Evolutionary conservation across 140 eudicot genomes (phyloP).

Genomic region (Cichorium intybus): DNA sequence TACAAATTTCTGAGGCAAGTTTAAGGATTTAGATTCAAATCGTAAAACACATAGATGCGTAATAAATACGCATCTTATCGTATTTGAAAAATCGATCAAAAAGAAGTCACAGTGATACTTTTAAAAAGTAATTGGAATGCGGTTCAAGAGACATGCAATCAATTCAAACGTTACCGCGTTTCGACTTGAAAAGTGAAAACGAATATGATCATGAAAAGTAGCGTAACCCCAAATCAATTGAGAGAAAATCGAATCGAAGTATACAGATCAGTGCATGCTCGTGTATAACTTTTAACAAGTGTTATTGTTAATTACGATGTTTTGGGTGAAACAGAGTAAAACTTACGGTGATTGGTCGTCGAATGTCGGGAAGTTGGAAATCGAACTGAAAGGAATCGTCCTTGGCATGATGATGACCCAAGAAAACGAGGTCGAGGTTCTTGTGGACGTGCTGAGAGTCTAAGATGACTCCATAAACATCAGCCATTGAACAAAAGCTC

Average conservation of each 20-base stretch:
- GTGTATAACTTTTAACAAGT: background rate
- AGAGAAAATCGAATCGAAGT: background rate
- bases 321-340: background rate
- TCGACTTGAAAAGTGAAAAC: background rate
- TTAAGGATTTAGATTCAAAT: background rate
- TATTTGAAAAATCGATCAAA: background rate
- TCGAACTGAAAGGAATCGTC: slow-evolving; percentile 19
- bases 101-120: background rate
- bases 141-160: background rate
- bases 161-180: background rate
- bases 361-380: slow-evolving; percentile 33
- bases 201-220: background rate
- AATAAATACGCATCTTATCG: background rate
- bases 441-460: slow-evolving; percentile 21
- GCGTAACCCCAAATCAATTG: background rate
- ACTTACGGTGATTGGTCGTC: slow-evolving; percentile 28
- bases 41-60: background rate
- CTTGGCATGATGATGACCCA: slow-evolving; percentile 12
- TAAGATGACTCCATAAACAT: slow-evolving; percentile 28
- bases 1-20: slow-evolving; percentile 45
- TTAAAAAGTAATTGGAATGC: background rate
- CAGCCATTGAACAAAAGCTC: slow-evolving; percentile 34
- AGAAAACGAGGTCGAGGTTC: slow-evolving; percentile 25
- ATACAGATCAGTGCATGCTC: background rate
- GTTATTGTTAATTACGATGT: background rate